phyloP scores from a whole-genome alignment of 805 yeast genomes.

The Ogataea parapolymorpha region DNA sequence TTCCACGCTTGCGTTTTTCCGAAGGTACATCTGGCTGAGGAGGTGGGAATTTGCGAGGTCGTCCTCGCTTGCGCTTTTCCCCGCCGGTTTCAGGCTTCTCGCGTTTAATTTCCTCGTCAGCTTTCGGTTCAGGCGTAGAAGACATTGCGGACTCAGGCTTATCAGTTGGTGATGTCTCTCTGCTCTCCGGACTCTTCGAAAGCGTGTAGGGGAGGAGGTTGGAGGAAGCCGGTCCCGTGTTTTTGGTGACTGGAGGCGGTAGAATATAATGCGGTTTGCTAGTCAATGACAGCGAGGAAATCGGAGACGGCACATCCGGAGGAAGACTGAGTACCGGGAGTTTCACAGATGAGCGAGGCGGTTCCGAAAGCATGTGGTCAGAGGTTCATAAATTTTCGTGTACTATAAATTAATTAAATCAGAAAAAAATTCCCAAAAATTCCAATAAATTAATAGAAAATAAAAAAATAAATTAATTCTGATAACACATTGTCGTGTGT shows the following conservation, averaged over 20 bases:
- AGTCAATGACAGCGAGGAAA: conserved; percentile 10
- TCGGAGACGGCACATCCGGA: conserved; percentile 17
- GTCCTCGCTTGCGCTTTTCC: conserved; percentile 24
- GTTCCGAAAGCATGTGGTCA: conserved; percentile 8
- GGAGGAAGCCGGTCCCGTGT: conserved; percentile 7
- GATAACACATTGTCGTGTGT: conserved; percentile 4
- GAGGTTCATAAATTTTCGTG: conserved; percentile 3
- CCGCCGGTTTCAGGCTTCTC: conserved; percentile 6
- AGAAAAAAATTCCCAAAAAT: conserved; percentile 6
- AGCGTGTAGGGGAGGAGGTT: conserved; percentile 5
- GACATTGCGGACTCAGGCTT: neutral
- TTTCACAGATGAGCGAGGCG: conserved; percentile 7
- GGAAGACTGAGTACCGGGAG: conserved; percentile 14
- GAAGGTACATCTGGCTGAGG: conserved; percentile 1
- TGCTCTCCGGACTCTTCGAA: conserved; percentile 1
- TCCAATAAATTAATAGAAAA: neutral
- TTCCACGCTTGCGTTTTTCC: conserved; percentile 27
- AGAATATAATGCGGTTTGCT: conserved; percentile 14
- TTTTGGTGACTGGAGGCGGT: conserved; percentile 17
- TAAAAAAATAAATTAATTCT: conserved; percentile 4
- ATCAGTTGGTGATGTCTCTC: neutral
- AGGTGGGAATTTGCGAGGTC: conserved; percentile 24
- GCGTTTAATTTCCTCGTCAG: conserved; percentile 3
- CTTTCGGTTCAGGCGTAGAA: neutral
- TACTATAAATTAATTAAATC: conserved; percentile 2